Base-by-base conservation (phyloP, 2,329 filamentous ascomycete species). In the Fusarium heterosporum region DNA sequence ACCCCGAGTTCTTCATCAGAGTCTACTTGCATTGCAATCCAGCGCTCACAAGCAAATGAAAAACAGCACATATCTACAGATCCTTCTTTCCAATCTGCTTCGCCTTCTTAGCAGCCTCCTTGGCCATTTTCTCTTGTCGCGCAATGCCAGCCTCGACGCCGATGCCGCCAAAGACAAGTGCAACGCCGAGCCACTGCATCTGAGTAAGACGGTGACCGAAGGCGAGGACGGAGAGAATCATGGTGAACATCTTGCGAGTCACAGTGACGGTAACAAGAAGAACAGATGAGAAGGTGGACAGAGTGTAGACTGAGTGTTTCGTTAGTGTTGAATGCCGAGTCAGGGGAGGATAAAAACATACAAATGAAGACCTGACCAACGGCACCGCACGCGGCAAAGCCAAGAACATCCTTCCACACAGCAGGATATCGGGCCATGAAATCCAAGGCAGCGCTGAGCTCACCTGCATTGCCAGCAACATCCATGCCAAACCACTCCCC, bases 201-300 rank as follows among this genome's bases (percentile, higher is more conserved):
- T 83, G 81, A 28, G 88, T 91, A 47, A 99, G 85, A 66, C 86
- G 87, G 78, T 99, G 96, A 28, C 96, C 96, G 77, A 98, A 99
- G 81, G 93, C 93, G 62, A 98, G 83, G 28, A 99, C 96, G 53
- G 93, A 97, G 50, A 98, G 85, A 61, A 98, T 93, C 96, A 99
- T 99, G 70, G 95, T 98, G 77, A 98, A 87, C 96, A 99, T 99
- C 83, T 99, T 99, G 75, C 96, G 87, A 43, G 96, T 99, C 43
- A 99, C 96, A 3, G 93, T 99, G 4, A 99, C 94, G 6, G 96
- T 98, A 41, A 98, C 95, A 48, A 99, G 88, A 50, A 98, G 85
- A 47, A 99, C 87, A 11, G 91, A 96, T 11, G 92, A 96, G 81
- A 98, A 99, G 48, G 92, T 93, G 14, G 93, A 91, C 8, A 99